Conservation (phyloP, 371 early-diverging fungal species). For the Caulochytrium protostelioides region DNA sequence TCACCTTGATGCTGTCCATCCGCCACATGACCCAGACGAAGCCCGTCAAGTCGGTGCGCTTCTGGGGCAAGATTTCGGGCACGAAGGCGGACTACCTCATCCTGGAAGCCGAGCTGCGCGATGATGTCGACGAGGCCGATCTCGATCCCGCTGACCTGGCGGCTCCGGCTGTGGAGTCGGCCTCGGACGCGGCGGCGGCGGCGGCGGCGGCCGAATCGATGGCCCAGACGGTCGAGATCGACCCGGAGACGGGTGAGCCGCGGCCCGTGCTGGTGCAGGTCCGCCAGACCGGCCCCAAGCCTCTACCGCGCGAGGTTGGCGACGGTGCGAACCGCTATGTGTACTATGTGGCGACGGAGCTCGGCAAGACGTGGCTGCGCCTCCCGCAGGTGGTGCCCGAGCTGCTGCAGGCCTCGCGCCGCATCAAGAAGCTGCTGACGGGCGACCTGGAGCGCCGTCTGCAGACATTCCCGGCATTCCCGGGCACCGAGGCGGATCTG, state of each 20-base stretch:
- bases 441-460: slow-evolving; percentile 13
- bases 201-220: slow-evolving; percentile 1
- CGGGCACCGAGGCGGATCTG: slow-evolving; percentile 26
- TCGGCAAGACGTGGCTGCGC: slow-evolving; percentile 11
- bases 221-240: slow-evolving; percentile 1
- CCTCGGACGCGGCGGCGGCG: slow-evolving; percentile 1
- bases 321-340: slow-evolving; percentile 29
- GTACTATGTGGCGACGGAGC: slow-evolving; percentile 21
- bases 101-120: slow-evolving; percentile 23
- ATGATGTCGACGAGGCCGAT: slow-evolving; percentile 19
- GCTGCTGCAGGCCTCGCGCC: slow-evolving; percentile 17
- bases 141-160: slow-evolving; percentile 4
- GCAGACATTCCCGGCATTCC: slow-evolving; percentile 16
- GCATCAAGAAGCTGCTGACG: slow-evolving; percentile 23
- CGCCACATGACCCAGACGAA: slow-evolving; percentile 16
- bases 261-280: slow-evolving; percentile 1
- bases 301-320: slow-evolving; percentile 14
- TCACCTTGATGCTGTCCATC: slow-evolving; percentile 19
- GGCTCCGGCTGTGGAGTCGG: slow-evolving; percentile 1
- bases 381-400: slow-evolving; percentile 31
- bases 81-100: slow-evolving; percentile 17
- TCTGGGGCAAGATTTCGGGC: slow-evolving; percentile 29
- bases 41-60: slow-evolving; percentile 22
- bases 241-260: slow-evolving; percentile 1
- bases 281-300: not conserved